Evolutionary conservation across 768 basidiomycete genomes (phyloP).

Genomic region (Saitozyma sp.): DNA sequence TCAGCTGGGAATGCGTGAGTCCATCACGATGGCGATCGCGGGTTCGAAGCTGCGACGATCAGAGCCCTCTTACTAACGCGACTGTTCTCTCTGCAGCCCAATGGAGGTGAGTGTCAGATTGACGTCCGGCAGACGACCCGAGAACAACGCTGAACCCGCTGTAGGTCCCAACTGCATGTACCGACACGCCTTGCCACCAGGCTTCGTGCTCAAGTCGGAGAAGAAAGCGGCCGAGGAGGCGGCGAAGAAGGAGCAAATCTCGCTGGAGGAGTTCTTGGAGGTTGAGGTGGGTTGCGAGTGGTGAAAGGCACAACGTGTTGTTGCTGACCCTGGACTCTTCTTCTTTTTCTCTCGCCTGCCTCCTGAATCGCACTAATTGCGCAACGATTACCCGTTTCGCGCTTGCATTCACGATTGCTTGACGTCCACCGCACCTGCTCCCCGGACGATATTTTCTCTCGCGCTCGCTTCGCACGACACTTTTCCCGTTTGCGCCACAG

Average conservation of each 20-base stretch:
- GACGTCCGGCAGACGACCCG: too few species aligned
- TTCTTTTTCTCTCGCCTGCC: neutral
- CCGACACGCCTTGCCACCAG: slow-evolving; percentile 91
- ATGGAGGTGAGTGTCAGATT: slow-evolving; percentile 18
- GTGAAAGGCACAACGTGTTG: too few species aligned
- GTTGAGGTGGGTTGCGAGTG: slow-evolving; percentile 71
- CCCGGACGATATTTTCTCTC: too few species aligned
- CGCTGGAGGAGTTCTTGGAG: slow-evolving; percentile 94
- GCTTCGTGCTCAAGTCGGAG: slow-evolving; percentile 92
- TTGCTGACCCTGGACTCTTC: too few species aligned
- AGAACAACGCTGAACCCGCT: neutral
- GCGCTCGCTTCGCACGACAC: neutral
- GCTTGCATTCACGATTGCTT: too few species aligned
- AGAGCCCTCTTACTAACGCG: neutral
- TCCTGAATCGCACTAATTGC: too few species aligned
- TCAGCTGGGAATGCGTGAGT: slow-evolving; percentile 54
- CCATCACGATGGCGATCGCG: neutral
- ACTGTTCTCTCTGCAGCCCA: slow-evolving; percentile 19
- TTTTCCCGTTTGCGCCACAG: too few species aligned
- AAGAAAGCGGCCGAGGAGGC: slow-evolving; percentile 88
- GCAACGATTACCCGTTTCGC: too few species aligned
- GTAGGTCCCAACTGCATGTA: slow-evolving; percentile 75
- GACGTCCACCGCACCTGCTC: too few species aligned
- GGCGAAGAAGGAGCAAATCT: slow-evolving; percentile 78
- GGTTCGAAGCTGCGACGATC: neutral